Evolutionary conservation across 2,329 filamentous ascomycete species (phyloP), one percentile per base, ranked within the genome.

Genomic region (Exutisphaerella laricina): DNA sequence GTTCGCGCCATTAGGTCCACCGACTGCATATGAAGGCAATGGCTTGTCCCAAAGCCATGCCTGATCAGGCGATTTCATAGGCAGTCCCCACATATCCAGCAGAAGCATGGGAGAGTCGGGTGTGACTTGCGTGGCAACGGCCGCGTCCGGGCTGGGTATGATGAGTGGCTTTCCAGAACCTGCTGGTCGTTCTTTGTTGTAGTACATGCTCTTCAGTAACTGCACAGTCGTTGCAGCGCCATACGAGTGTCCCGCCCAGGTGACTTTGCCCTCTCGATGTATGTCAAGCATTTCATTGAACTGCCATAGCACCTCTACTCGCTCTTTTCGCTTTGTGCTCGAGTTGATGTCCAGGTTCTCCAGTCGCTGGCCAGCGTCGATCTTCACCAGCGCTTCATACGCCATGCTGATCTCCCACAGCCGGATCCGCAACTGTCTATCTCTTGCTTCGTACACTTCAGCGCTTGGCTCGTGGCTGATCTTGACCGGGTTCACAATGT

Each of bases 11-110:
- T 72, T 66, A 1, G 70, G 63, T 17, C 58, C 82, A 12, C 71
- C 67, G 2, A 70, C 58, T 1, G 67, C 66, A 57, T 88, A 88
- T 13, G 72, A 75, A 0, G 87, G 88, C 18, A 94, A 68, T 0
- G 86, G 84, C n/a, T 82, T 73, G n/a, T 80, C 70, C 66, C 78
- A 81, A 0, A 94, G 74, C 51, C 80, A 76, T 7, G 71, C 66
- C 2, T 82, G 83, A 28, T 73, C 67, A 4, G 77, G 75, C 1
- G 78, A 78, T 29, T 82, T 70, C 20, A 90, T 69, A 0, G 87
- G 84, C 51, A 89, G 74, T 48, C 80, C 82, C 86, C 86, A 94
- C 66, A 88, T 80, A 57, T 94, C 88, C 7, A 94, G 75, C 1
- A 94, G 70, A 45, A 87, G 73, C 1, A 80, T 69, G 0, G 84